A percentile compares a stretch with the other conserved stretches of the same genome.
These are phyloP conservation scores for Aspergillus oerlinghausenensis DNA, from an alignment of 2,329 filamentous ascomycete genomes.

Conservation along the genomic window DNA sequence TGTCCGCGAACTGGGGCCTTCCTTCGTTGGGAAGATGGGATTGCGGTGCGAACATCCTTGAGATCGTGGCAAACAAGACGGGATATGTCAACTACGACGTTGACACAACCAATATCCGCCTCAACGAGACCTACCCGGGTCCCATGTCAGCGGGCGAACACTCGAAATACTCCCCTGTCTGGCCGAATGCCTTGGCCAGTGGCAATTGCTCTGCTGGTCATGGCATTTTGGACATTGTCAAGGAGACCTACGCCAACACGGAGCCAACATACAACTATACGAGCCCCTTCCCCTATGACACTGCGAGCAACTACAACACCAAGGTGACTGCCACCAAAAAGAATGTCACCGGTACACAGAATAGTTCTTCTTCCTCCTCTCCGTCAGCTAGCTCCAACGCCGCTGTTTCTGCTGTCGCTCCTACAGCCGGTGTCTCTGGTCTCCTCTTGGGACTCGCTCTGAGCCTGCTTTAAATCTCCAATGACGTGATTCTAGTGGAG, in stretches of 20 bases:
- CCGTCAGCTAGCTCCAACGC: constrained; percentile 8
- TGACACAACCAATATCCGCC: constrained; percentile 40
- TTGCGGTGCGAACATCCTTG: constrained; percentile 66
- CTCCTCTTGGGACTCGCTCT: constrained; percentile 12
- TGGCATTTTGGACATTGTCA: constrained; percentile 31
- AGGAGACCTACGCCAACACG: constrained; percentile 26
- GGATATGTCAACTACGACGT: constrained; percentile 50
- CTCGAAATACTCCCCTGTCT: constrained; percentile 25
- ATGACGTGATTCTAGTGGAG: not conserved
- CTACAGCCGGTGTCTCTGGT: constrained; percentile 11
- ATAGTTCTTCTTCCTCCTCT: constrained; percentile 10
- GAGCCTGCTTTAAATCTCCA: constrained; percentile 11
- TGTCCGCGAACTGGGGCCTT: constrained; percentile 65
- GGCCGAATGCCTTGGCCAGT: constrained; percentile 26
- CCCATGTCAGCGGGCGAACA: constrained; percentile 25
- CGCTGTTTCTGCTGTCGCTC: constrained; percentile 7
- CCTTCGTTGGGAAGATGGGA: constrained; percentile 68
- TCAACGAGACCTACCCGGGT: constrained; percentile 55
- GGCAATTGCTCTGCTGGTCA: constrained; percentile 32
- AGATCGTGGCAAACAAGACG: constrained; percentile 56
- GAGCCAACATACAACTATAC: constrained; percentile 32
- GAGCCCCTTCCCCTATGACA: constrained; percentile 30
- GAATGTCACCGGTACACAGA: constrained; percentile 4
- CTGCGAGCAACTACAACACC: constrained; percentile 21
- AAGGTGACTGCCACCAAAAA: constrained; percentile 26